A percentile compares a stretch with the other conserved stretches of the same genome.
Evolutionary conservation across 2,329 filamentous ascomycete species (phyloP).

Genomic region (Diplodia sapinea): DNA sequence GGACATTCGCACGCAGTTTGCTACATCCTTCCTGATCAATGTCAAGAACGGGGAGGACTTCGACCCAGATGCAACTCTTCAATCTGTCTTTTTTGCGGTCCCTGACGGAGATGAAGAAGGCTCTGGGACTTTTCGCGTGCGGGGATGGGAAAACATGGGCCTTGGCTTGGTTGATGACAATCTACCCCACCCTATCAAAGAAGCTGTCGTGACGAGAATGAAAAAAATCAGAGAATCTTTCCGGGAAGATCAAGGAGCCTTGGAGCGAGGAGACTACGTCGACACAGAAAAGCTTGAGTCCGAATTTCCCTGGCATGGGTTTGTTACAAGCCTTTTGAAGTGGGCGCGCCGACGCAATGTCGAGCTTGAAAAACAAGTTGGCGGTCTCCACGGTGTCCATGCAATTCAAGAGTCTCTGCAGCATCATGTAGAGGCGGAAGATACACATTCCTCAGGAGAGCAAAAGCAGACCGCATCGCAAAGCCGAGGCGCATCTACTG

Average conservation of each 20-base stretch:
- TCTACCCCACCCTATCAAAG: slow-evolving; percentile 46
- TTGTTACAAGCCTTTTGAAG: slow-evolving; percentile 52
- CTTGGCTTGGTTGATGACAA: slow-evolving; percentile 48
- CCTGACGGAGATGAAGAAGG: slow-evolving; percentile 30
- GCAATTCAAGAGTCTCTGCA: slow-evolving; percentile 39
- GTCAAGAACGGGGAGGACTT: slow-evolving; percentile 43
- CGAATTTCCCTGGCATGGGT: slow-evolving; percentile 57
- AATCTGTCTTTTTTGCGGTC: slow-evolving; percentile 49
- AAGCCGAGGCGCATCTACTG: slow-evolving; percentile 26
- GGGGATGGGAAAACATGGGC: slow-evolving; percentile 45
- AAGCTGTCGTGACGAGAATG: slow-evolving; percentile 48
- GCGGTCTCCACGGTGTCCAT: slow-evolving; percentile 51
- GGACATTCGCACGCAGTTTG: slow-evolving; percentile 61
- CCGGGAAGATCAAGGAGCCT: slow-evolving; percentile 41
- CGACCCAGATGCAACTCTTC: slow-evolving; percentile 49
- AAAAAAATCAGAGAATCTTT: slow-evolving; percentile 47
- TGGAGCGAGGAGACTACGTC: slow-evolving; percentile 40
- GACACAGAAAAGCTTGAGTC: slow-evolving; percentile 53
- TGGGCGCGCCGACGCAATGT: slow-evolving; percentile 55
- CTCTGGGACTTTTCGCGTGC: slow-evolving; percentile 37
- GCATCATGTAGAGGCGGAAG: not conserved
- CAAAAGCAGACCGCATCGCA: slow-evolving; percentile 40
- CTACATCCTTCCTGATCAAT: slow-evolving; percentile 57
- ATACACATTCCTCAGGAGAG: slow-evolving; percentile 32
- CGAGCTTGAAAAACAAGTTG: slow-evolving; percentile 54